A percentile compares a stretch with the other conserved stretches of the same genome.
phyloP scores from a whole-genome alignment of 164 flowering plant species.

The Aristolochia contorta region DNA sequence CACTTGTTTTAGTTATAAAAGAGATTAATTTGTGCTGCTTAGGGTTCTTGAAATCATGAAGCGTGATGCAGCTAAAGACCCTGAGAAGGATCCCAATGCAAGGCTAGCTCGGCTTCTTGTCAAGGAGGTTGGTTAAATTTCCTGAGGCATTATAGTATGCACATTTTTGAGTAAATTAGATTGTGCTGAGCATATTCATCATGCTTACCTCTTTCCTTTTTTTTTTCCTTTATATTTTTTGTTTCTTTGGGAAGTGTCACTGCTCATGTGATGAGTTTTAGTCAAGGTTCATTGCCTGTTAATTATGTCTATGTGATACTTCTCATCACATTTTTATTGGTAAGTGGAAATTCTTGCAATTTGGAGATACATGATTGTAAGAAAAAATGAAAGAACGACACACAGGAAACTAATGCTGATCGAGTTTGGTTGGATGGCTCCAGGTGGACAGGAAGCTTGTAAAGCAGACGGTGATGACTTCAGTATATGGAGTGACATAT shows the following conservation, averaged over 20 bases:
- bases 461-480: slow-evolving; percentile 99
- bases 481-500: slow-evolving; percentile 98
- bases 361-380: not conserved
- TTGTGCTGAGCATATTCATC: not conserved
- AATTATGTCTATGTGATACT: not conserved
- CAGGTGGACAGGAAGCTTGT: slow-evolving; percentile 92
- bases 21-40: slow-evolving; percentile 9
- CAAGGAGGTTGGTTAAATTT: slow-evolving; percentile 43
- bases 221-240: no score
- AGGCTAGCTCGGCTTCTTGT: slow-evolving; percentile 52
- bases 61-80: slow-evolving; percentile 72
- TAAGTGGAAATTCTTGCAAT: not conserved
- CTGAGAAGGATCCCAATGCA: slow-evolving; percentile 45
- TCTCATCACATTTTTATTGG: not conserved
- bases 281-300: not conserved
- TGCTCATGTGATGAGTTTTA: not conserved
- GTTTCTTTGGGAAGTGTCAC: no score
- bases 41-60: slow-evolving; percentile 91
- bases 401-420: not conserved
- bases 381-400: not conserved
- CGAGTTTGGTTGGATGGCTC: not conserved
- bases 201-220: not conserved
- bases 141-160: not conserved
- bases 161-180: not conserved
- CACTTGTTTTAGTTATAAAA: not conserved